phyloP scores from a whole-genome alignment of 148 eudicot genomes.

The Persicaria tinctoria region DNA sequence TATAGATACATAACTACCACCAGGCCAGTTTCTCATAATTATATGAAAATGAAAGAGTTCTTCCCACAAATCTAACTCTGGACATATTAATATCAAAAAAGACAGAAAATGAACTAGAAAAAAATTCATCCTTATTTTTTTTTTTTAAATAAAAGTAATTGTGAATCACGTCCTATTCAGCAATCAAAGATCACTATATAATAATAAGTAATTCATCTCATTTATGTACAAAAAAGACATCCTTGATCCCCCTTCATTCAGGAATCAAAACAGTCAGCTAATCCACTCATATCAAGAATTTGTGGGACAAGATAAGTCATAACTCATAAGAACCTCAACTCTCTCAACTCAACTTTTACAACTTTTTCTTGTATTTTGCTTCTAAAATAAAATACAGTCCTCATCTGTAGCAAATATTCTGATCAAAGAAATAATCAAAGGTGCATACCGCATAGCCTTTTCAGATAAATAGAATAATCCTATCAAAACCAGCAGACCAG shows the following conservation, averaged over 20 bases:
- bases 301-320: neutral
- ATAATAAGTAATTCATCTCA: neutral
- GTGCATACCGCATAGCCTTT: neutral
- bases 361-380: neutral
- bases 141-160: too few relatives aligned
- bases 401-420: neutral
- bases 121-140: neutral
- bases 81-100: neutral
- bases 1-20: neutral
- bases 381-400: neutral
- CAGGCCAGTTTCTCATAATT: neutral
- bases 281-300: neutral
- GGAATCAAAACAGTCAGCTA: neutral
- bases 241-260: neutral
- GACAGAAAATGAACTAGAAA: neutral
- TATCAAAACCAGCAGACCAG: neutral
- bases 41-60: neutral
- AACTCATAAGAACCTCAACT: neutral
- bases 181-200: neutral
- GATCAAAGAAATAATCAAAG: neutral
- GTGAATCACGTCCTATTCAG: neutral
- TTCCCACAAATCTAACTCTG: too few relatives aligned
- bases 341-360: neutral
- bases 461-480: neutral
- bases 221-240: neutral